Base-by-base conservation (phyloP, 1,139 yeast genomes). In the Saccharomyces hybrid region DNA sequence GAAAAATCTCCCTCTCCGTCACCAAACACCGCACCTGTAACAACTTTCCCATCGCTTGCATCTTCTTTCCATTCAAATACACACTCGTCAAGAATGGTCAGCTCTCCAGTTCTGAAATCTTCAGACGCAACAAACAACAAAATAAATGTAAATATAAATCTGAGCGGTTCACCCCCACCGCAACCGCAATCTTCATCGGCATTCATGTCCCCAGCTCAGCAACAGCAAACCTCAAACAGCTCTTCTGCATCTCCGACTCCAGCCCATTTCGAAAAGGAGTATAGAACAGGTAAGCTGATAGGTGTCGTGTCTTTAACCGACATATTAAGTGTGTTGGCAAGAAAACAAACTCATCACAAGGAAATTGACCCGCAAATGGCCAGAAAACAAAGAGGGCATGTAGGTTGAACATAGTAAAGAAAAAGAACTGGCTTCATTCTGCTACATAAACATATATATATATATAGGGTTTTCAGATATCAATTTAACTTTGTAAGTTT, bases 271-370 rank as follows among this genome's bases (percentile, higher is more conserved):
- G 75, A 72, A 55, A 62, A 64, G 52, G 71, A 71, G 52, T 78
- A 79, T 47, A 75, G 82, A 51, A 82, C 86, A 2, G 96, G 95
- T 5, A 85, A 83, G 67, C 78, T 91, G 59, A 80, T 88, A 54
- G 97, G 97, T 44, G 97, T 91, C 21, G 83, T 91, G 3, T 87
- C 96, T 1, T 75, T 91, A 59, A 90, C 97, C 1, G 98, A 91
- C 70, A 85, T 91, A 48, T 73, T 91, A 56, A 87, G 91, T 26
- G 72, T 87, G 48, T 79, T 90, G 63, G 96, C 96, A 4, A 79
- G 83, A 59, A 80, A 82, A 34, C 80, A 83, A 57, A 79, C 82
- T 12, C 63, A 64, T 31, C 78, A 77, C 56, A 87, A 86, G 11
- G 77, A 78, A 63, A 81, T 88, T 27, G 96, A 89, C 66, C 96